Conservation (phyloP, 192 early-diverging fungal genomes). For the Coemansia sp. region DNA sequence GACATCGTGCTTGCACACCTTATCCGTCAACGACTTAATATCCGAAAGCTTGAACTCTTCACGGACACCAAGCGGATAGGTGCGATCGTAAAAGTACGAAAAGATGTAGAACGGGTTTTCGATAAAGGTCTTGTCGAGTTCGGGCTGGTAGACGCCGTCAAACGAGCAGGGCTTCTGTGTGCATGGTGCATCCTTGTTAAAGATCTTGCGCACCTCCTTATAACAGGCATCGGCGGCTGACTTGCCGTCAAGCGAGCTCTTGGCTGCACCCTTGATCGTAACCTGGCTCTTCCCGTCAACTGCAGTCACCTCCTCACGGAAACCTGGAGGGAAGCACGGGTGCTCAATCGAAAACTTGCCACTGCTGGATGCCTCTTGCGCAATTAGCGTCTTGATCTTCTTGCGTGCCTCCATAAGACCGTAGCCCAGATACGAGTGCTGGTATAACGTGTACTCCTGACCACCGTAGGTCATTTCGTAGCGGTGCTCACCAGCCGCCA, state of each 20-base stretch:
- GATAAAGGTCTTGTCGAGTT: slow-evolving; percentile 63
- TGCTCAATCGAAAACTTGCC: slow-evolving; percentile 50
- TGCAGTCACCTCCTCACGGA: slow-evolving; percentile 51
- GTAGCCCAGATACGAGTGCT: slow-evolving; percentile 93
- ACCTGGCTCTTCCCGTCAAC: slow-evolving; percentile 24
- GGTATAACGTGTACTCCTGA: slow-evolving; percentile 79
- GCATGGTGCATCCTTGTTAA: slow-evolving; percentile 72
- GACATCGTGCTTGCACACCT: slow-evolving; percentile 60
- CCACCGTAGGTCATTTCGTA: slow-evolving; percentile 69
- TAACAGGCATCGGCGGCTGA: slow-evolving; percentile 23
- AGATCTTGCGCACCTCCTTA: slow-evolving; percentile 59
- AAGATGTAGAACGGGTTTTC: slow-evolving; percentile 86
- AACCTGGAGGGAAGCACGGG: slow-evolving; percentile 69
- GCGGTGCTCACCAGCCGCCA: slow-evolving; percentile 67
- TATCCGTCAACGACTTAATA: slow-evolving; percentile 62
- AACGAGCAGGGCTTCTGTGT: slow-evolving; percentile 75
- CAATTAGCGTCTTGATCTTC: slow-evolving; percentile 59
- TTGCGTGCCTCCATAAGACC: slow-evolving; percentile 86
- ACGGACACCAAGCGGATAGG: slow-evolving; percentile 66
- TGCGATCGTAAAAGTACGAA: slow-evolving; percentile 94
- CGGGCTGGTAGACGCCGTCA: slow-evolving; percentile 89
- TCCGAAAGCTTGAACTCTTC: slow-evolving; percentile 71
- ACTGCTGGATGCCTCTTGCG: slow-evolving; percentile 28
- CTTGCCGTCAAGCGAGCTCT: slow-evolving; percentile 53
- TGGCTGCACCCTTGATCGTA: slow-evolving; percentile 57